Conservation (phyloP, 2,329 filamentous ascomycete species). For the Penicillium sp. region DNA sequence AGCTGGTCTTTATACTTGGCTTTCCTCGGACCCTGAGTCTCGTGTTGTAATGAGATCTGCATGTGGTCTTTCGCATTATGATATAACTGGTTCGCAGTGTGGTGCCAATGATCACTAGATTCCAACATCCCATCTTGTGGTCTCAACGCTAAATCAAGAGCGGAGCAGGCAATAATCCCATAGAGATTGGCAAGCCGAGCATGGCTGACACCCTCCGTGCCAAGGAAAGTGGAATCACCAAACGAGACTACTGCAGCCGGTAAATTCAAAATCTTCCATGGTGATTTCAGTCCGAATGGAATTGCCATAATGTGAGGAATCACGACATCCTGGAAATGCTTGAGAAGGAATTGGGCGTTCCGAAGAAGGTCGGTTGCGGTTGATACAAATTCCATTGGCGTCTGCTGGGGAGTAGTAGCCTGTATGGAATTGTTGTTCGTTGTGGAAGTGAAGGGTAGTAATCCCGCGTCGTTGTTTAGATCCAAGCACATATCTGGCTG, state of each 20-base stretch:
- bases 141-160: slow-evolving; percentile 25
- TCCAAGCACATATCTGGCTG: slow-evolving; percentile 15
- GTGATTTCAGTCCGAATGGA: slow-evolving; percentile 32
- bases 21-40: slow-evolving; percentile 29
- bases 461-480: slow-evolving; percentile 6
- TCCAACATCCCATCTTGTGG: slow-evolving; percentile 7
- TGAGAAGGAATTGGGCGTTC: slow-evolving; percentile 28
- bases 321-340: slow-evolving; percentile 34
- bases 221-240: slow-evolving; percentile 32
- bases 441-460: slow-evolving; percentile 2
- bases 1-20: slow-evolving; percentile 43
- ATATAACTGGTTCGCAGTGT: slow-evolving; percentile 25
- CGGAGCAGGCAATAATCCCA: slow-evolving; percentile 30
- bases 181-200: slow-evolving; percentile 34
- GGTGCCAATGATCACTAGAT: slow-evolving; percentile 25
- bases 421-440: background rate
- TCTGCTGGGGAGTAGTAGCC: slow-evolving; percentile 10
- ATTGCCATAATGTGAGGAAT: slow-evolving; percentile 33
- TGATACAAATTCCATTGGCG: slow-evolving; percentile 8
- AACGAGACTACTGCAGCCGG: slow-evolving; percentile 32
- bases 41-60: slow-evolving; percentile 30
- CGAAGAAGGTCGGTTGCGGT: slow-evolving; percentile 13
- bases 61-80: slow-evolving; percentile 33
- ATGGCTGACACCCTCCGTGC: slow-evolving; percentile 28
- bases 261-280: slow-evolving; percentile 35